phyloP scores from a whole-genome alignment of 192 early-diverging fungal species.

The Backusella liffmaniae region DNA sequence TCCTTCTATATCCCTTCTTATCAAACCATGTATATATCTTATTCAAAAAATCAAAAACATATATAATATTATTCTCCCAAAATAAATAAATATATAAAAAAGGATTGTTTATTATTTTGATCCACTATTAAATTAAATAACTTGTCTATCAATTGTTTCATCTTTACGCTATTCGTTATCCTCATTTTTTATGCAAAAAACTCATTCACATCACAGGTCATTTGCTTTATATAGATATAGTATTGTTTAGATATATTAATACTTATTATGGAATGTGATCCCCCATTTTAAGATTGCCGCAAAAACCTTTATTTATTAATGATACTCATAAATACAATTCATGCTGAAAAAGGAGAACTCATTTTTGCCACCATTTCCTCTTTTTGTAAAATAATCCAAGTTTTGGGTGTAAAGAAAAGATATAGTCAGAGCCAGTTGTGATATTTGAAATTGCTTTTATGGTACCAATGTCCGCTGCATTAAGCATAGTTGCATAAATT shows the following conservation, averaged over 20 bases:
- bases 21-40: neutral
- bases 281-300: neutral
- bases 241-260: neutral
- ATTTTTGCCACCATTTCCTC: neutral
- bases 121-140: conserved; percentile 4
- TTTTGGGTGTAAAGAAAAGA: neutral
- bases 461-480: neutral
- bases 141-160: neutral
- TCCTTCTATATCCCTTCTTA: neutral
- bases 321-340: neutral
- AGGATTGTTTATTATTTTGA: conserved; percentile 3
- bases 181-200: neutral
- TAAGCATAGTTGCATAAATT: neutral
- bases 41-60: neutral
- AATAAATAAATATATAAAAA: neutral
- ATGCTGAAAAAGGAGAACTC: neutral
- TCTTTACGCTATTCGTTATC: neutral
- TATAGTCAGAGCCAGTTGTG: neutral
- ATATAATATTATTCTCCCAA: neutral
- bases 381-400: neutral
- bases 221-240: neutral
- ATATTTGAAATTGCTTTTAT: neutral
- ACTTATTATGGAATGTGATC: neutral
- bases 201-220: neutral
- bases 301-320: neutral